Conservation (phyloP, 805 yeast genomes). For the Pichia eremophila region DNA sequence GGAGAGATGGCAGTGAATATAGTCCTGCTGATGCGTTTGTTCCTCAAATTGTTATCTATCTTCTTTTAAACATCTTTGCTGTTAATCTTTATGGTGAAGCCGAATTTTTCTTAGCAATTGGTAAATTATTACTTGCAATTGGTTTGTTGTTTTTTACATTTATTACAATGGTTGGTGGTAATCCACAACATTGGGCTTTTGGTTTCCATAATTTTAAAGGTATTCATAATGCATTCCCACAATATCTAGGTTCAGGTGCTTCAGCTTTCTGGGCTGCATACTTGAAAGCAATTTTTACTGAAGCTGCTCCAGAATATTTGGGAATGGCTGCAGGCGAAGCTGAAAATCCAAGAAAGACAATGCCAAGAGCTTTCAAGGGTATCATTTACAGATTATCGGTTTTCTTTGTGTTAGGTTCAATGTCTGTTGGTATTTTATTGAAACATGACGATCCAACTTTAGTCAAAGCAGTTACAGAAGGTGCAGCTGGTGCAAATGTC, state of each 20-base stretch:
- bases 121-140: constrained; percentile 64
- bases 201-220: constrained; percentile 23
- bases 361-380: constrained; percentile 73
- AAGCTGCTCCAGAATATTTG: constrained; percentile 78
- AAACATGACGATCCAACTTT: constrained; percentile 59
- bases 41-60: constrained; percentile 55
- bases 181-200: constrained; percentile 47
- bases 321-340: constrained; percentile 87
- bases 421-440: constrained; percentile 70
- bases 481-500: constrained; percentile 69
- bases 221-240: constrained; percentile 37
- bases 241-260: constrained; percentile 43
- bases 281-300: constrained; percentile 62
- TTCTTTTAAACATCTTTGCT: constrained; percentile 59
- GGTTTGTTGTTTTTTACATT: constrained; percentile 71
- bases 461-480: constrained; percentile 44
- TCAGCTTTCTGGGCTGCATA: constrained; percentile 66
- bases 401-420: constrained; percentile 63
- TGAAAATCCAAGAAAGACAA: constrained; percentile 38
- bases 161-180: constrained; percentile 81
- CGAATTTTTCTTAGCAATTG: constrained; percentile 70
- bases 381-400: constrained; percentile 60
- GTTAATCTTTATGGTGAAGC: constrained; percentile 72
- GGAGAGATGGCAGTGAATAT: constrained; percentile 72
- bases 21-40: constrained; percentile 62